Evolutionary conservation across 2,329 filamentous ascomycete genomes (phyloP).

Genomic region (Ceratocystis colombiana): DNA sequence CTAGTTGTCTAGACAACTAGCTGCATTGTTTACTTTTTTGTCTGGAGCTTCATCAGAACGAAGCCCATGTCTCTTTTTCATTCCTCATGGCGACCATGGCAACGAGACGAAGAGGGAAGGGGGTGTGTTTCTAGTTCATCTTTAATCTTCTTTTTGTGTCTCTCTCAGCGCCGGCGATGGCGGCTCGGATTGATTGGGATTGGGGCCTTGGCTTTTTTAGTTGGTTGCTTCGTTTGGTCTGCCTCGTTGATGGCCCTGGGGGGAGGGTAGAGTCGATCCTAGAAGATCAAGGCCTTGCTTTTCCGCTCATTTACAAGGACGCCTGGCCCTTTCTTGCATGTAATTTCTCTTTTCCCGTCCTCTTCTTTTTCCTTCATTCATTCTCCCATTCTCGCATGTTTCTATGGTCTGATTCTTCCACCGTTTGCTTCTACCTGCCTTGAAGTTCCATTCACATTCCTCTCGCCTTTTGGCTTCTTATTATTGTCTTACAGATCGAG

Average conservation of each 20-base stretch:
- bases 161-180: neutral
- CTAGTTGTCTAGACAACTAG: neutral
- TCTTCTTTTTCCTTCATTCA: conserved; percentile 5
- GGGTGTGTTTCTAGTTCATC: neutral
- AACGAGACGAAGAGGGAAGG: neutral
- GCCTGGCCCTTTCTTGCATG: conserved; percentile 1
- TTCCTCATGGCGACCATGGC: neutral
- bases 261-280: neutral
- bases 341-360: neutral
- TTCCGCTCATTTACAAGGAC: conserved; percentile 2
- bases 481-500: neutral
- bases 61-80: conserved; percentile 1
- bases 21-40: neutral
- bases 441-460: neutral
- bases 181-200: conserved; percentile 8
- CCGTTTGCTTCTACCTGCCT: neutral
- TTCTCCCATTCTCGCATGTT: neutral
- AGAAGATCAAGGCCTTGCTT: neutral
- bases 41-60: neutral
- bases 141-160: neutral
- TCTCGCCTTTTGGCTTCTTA: neutral
- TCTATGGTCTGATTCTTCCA: neutral
- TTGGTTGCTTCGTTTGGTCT: too few relatives aligned
- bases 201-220: conserved; percentile 1
- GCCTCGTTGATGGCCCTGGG: neutral